Percentiles rank a stretch among this genome's conserved stretches.
Conservation (phyloP, 2,329 filamentous ascomycete species). For the Pseudocercospora vitis region DNA sequence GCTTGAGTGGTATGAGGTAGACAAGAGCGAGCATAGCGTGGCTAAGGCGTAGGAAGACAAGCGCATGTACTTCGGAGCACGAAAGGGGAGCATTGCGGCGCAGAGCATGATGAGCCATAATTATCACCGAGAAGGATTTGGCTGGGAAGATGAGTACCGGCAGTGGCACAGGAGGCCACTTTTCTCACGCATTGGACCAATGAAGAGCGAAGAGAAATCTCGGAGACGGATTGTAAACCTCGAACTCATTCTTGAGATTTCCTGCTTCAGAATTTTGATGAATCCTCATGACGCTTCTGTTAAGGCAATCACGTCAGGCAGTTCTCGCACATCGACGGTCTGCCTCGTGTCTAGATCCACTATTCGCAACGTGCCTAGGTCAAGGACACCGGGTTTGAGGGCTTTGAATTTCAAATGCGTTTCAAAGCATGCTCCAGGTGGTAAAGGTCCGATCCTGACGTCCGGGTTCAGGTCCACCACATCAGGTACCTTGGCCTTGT, state of each 20-base stretch:
- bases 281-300: conserved; percentile 9
- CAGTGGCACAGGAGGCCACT: conserved; percentile 6
- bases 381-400: conserved; percentile 63
- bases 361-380: conserved; percentile 70
- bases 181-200: conserved; percentile 5
- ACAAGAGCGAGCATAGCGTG: conserved; percentile 3
- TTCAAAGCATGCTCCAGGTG: conserved; percentile 71
- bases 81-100: not conserved
- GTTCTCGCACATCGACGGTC: conserved; percentile 72
- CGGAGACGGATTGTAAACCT: not conserved
- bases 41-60: not conserved
- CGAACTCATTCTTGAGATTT: not conserved
- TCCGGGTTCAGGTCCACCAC: conserved; percentile 75
- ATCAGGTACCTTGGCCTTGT: conserved; percentile 61
- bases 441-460: conserved; percentile 69
- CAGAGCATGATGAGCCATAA: not conserved
- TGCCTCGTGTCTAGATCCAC: conserved; percentile 73
- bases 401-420: conserved; percentile 72
- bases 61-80: not conserved
- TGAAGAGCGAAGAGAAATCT: not conserved
- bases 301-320: conserved; percentile 64
- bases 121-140: conserved; percentile 1
- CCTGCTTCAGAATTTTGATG: not conserved
- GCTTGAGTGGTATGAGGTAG: not conserved
- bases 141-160: conserved; percentile 2